phyloP scores from a whole-genome alignment of 352 stramenopile genomes.

The Phytophthora tubulina region DNA sequence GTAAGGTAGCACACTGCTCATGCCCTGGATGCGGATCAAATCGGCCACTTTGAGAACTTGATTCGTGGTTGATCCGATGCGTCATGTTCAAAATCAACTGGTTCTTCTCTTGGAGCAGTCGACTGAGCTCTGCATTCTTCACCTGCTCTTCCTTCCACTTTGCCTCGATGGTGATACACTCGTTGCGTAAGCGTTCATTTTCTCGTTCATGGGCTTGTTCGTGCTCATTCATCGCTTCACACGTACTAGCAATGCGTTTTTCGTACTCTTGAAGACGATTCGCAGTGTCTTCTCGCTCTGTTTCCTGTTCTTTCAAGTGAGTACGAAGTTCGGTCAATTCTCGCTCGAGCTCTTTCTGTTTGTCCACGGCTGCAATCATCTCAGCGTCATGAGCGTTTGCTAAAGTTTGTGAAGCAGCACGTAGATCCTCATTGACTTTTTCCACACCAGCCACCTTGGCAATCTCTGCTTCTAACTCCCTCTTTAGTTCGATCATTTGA shows the following conservation, averaged over 20 bases:
- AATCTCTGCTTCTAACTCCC: constrained; percentile 36
- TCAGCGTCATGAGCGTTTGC: constrained; percentile 28
- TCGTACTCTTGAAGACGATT: constrained; percentile 82
- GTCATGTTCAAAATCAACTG: constrained; percentile 61
- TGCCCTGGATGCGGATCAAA: constrained; percentile 5
- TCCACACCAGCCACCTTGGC: constrained; percentile 18
- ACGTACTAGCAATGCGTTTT: constrained; percentile 70
- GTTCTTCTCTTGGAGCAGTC: constrained; percentile 79
- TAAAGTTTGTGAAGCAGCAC: constrained; percentile 21
- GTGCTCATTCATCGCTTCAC: constrained; percentile 74
- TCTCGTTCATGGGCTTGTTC: constrained; percentile 71
- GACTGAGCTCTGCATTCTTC: constrained; percentile 64
- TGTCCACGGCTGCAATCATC: constrained; percentile 18
- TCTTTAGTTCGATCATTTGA: constrained; percentile 44
- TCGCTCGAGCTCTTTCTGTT: constrained; percentile 38
- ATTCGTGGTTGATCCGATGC: constrained; percentile 35
- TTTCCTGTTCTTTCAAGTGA: constrained; percentile 58
- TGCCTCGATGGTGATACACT: constrained; percentile 45
- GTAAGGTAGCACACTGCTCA: not conserved
- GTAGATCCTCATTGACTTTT: constrained; percentile 27
- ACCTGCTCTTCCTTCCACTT: constrained; percentile 59
- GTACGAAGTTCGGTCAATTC: constrained; percentile 43
- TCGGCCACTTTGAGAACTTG: not conserved
- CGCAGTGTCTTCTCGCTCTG: constrained; percentile 70
- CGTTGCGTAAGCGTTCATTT: constrained; percentile 51